Conservation (phyloP, 345 rosid species). For the Fremontodendron californicum region DNA sequence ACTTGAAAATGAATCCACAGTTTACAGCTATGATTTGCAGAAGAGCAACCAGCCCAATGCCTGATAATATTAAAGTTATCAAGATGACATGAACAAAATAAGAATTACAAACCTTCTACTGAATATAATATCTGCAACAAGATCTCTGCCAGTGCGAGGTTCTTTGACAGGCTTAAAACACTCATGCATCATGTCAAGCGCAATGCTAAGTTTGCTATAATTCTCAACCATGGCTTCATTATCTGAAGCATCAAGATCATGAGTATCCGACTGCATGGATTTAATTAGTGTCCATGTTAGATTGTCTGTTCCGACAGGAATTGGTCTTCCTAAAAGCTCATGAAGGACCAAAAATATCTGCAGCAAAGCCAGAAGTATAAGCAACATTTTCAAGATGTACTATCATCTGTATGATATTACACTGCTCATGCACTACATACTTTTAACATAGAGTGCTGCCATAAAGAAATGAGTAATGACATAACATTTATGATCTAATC, state of each 20-base stretch:
- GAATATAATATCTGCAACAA: constrained; percentile 66
- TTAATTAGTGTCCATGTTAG: constrained; percentile 73
- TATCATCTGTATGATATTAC: not conserved
- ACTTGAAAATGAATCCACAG: not conserved
- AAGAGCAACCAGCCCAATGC: not conserved
- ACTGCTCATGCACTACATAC: constrained; percentile 1
- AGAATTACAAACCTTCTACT: constrained; percentile 54
- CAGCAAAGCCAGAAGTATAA: constrained; percentile 17
- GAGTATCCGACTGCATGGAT: constrained; percentile 24
- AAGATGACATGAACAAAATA: constrained; percentile 4
- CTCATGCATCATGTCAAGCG: constrained; percentile 80
- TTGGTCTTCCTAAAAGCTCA: constrained; percentile 57
- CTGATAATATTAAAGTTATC: not conserved
- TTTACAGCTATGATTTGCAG: not conserved
- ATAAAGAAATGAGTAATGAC: not conserved
- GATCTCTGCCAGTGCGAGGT: constrained; percentile 50
- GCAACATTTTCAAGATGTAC: constrained; percentile 7
- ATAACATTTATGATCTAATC: not conserved
- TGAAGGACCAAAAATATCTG: constrained; percentile 61
- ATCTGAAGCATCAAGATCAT: constrained; percentile 28
- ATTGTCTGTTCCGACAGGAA: constrained; percentile 48
- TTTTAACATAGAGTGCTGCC: not conserved
- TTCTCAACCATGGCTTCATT: constrained; percentile 43
- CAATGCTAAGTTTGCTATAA: constrained; percentile 60
- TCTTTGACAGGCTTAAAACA: constrained; percentile 72